Evolutionary conservation across 768 basidiomycete species (phyloP).

Genomic region (Tephrocybe sp.): DNA sequence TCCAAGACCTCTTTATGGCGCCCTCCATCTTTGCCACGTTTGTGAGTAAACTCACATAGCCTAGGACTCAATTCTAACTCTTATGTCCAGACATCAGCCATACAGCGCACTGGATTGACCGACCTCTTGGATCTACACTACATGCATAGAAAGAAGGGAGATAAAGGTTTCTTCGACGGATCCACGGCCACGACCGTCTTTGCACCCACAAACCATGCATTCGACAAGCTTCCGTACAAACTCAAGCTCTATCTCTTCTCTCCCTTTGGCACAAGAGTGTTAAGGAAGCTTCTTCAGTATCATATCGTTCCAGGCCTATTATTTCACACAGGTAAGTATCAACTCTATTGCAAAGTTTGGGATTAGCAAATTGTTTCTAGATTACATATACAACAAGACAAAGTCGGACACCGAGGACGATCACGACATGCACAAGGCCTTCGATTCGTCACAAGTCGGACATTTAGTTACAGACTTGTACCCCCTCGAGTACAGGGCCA

Average conservation of each 20-base stretch:
- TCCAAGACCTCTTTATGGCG: constrained; percentile 45
- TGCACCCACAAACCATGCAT: constrained; percentile 54
- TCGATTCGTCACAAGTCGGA: constrained; percentile 8
- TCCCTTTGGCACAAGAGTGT: constrained; percentile 48
- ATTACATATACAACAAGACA: constrained; percentile 32
- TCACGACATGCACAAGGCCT: neutral
- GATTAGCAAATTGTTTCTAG: constrained; percentile 10
- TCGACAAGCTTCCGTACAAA: constrained; percentile 45
- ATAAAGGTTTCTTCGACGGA: constrained; percentile 43
- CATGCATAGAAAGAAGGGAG: constrained; percentile 31
- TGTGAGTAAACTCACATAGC: constrained; percentile 29
- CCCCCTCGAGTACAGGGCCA: neutral
- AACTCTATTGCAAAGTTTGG: neutral
- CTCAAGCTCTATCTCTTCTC: constrained; percentile 60
- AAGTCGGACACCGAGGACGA: neutral
- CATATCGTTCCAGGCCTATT: constrained; percentile 53
- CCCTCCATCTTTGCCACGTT: constrained; percentile 48
- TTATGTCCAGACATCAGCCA: constrained; percentile 47
- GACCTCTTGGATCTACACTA: constrained; percentile 48
- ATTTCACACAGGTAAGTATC: constrained; percentile 47
- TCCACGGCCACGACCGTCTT: constrained; percentile 50
- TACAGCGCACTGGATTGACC: constrained; percentile 50
- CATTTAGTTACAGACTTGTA: neutral
- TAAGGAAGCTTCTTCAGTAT: constrained; percentile 58
- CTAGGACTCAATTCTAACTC: neutral